These are phyloP conservation scores for Grigorovia humatica DNA, from an alignment of 805 yeast genomes.

Conservation along the genomic window DNA sequence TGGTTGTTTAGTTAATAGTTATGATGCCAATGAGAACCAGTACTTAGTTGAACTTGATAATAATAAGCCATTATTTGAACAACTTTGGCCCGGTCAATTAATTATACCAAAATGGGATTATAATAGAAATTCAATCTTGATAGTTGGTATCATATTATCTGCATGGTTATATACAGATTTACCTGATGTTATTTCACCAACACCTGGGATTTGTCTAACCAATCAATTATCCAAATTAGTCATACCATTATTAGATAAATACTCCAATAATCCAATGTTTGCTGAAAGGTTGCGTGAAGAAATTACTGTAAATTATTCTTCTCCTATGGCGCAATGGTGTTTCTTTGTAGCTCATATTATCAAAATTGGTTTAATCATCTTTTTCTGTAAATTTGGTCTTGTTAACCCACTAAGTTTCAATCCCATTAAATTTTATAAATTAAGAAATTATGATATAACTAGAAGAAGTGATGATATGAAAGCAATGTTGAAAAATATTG, in stretches of 20 bases:
- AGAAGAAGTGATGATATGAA: slow-evolving; percentile 25
- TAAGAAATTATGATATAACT: slow-evolving; percentile 24
- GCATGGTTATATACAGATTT: slow-evolving; percentile 88
- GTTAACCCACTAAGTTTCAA: slow-evolving; percentile 62
- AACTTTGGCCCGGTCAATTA: slow-evolving; percentile 85
- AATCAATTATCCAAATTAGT: slow-evolving; percentile 38
- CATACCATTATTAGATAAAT: slow-evolving; percentile 20
- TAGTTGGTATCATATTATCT: slow-evolving; percentile 27
- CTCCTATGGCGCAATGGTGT: slow-evolving; percentile 43
- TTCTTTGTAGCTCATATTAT: slow-evolving; percentile 66
- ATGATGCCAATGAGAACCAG: slow-evolving; percentile 41
- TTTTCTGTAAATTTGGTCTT: slow-evolving; percentile 55
- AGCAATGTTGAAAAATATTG: slow-evolving; percentile 47
- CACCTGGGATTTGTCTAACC: slow-evolving; percentile 81
- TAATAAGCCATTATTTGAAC: slow-evolving; percentile 44
- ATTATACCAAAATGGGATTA: slow-evolving; percentile 35
- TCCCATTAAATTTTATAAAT: slow-evolving; percentile 26
- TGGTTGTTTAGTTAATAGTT: slow-evolving; percentile 67
- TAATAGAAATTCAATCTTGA: slow-evolving; percentile 8
- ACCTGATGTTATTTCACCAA: slow-evolving; percentile 81
- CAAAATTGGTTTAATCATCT: slow-evolving; percentile 47
- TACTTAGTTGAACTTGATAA: slow-evolving; percentile 38
- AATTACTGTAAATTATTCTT: slow-evolving; percentile 31
- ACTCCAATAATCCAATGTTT: slow-evolving; percentile 32
- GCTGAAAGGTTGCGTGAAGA: slow-evolving; percentile 44